Base-by-base conservation (phyloP, 768 basidiomycete species). In the Crassisporium funariophilum region DNA sequence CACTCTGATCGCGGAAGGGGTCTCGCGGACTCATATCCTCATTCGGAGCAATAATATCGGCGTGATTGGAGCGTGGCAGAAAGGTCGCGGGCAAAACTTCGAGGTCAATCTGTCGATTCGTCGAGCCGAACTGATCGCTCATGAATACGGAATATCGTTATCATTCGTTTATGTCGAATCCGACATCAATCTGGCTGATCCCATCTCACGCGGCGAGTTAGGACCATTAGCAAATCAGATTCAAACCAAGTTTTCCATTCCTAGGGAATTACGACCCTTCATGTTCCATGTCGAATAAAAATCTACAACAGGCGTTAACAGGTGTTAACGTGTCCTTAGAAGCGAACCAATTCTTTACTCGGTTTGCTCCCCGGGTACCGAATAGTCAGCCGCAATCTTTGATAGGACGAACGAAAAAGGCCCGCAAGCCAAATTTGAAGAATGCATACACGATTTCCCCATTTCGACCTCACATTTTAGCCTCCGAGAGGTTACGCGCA, bases 1-100 rank as follows among this genome's bases (percentile, higher is more conserved):
- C 5, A 23, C 39, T 10, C 21, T 57, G 1, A 38, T 57, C 9
- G 34, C 46, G 10, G 12, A 8, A 7, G 48, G 50, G 12, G 47
- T 61, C 19, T 15, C 21, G 0, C 33, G 64, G 35, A 47, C 23
- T 4, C 57, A 72, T n/a, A 19, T 73, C 1, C 13, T 54, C 0
- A 50, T 74, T 4, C 54, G 47, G n/a, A 68, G 61, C 1, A 63
- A 74, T 44, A 71, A 75, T 44, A 36, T 54, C 20, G 71, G 68
- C 0, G 58, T 69, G 0, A 60, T 73, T 10, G 62, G 62, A 0
- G 60, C 63, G 5, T 47, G 62, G 0, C 12, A 22, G n/a, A 53
- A 58, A 43, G 55, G 57, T 4, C 33, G 50, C 1, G 50, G 55
- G 9, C 24, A 53, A 11, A 59, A 59, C 27, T 41, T 23, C 9